Percentiles rank a stretch among this genome's conserved stretches.
Evolutionary conservation across 352 stramenopile genomes (phyloP).

Genomic region (Pythium catenulatum): DNA sequence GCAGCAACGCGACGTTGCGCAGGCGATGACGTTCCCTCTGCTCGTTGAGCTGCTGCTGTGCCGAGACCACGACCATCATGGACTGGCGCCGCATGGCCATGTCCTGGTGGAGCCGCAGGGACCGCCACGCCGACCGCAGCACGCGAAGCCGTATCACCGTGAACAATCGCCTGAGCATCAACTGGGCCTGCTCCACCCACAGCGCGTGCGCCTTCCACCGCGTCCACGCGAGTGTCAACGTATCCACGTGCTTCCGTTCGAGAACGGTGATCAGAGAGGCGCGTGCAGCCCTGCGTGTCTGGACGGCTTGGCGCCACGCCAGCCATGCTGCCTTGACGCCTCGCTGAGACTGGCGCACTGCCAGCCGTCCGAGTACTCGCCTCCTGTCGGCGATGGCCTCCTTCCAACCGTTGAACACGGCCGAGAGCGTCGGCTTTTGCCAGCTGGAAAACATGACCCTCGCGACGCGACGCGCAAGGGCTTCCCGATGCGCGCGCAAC

Average conservation of each 20-base stretch:
- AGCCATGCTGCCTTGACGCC: neutral
- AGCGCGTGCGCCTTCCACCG: neutral
- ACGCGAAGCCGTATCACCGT: neutral
- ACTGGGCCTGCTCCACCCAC: neutral
- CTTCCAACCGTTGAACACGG: conserved; percentile 12
- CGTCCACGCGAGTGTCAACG: neutral
- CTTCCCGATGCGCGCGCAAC: conserved; percentile 19
- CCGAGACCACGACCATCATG: conserved; percentile 61
- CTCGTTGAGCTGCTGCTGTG: conserved; percentile 61
- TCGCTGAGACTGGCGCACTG: no score
- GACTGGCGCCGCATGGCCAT: conserved; percentile 62
- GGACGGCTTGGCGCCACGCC: neutral
- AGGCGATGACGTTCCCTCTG: conserved; percentile 64
- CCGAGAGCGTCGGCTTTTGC: conserved; percentile 4
- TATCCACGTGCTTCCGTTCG: neutral
- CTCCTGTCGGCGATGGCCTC: neutral
- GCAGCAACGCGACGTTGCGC: conserved; percentile 47
- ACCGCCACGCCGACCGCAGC: conserved; percentile 37
- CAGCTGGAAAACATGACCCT: conserved; percentile 5
- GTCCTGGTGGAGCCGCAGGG: conserved; percentile 33
- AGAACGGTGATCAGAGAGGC: neutral
- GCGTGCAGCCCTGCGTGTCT: no score
- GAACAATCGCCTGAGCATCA: neutral
- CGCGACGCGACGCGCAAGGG: conserved; percentile 18
- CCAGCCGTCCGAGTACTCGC: neutral